Percentiles rank a stretch among this genome's conserved stretches.
phyloP scores from a whole-genome alignment of 257 asterid species.

The Scutellaria baicalensis region DNA sequence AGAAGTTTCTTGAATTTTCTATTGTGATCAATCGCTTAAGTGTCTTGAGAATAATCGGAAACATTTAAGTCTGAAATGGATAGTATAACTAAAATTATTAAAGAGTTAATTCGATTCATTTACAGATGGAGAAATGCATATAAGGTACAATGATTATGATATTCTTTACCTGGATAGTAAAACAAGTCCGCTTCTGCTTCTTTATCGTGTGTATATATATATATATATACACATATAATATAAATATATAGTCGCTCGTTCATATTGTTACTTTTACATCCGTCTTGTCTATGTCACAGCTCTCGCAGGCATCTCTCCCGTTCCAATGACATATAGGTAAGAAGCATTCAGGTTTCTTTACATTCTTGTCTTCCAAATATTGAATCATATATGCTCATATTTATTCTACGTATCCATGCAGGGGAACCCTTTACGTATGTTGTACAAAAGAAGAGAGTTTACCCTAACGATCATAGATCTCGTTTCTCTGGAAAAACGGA shows the following conservation, averaged over 20 bases:
- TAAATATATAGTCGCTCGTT: background rate
- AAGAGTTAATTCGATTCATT: background rate
- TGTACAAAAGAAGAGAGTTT: slow-evolving; percentile 7
- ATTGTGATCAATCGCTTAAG: background rate
- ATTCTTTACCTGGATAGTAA: background rate
- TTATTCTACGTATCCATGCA: background rate
- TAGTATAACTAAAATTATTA: background rate
- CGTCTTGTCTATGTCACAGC: slow-evolving; percentile 24
- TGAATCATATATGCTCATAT: background rate
- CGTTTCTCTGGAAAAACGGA: background rate
- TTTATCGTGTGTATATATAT: background rate
- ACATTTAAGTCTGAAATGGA: background rate
- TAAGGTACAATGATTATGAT: background rate
- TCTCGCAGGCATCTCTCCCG: slow-evolving; percentile 45
- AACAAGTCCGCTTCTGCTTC: background rate
- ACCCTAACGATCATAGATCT: background rate
- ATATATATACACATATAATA: no score
- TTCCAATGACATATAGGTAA: slow-evolving; percentile 43
- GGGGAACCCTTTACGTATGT: background rate
- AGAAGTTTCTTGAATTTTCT: background rate
- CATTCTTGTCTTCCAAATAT: background rate
- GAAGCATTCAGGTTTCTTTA: background rate
- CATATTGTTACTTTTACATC: background rate
- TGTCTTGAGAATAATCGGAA: no score
- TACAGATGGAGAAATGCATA: background rate